Evolutionary conservation across 2,329 filamentous ascomycete species (phyloP), one percentile per base, ranked within the genome.

Genomic region (Pestalotiopsis fici): DNA sequence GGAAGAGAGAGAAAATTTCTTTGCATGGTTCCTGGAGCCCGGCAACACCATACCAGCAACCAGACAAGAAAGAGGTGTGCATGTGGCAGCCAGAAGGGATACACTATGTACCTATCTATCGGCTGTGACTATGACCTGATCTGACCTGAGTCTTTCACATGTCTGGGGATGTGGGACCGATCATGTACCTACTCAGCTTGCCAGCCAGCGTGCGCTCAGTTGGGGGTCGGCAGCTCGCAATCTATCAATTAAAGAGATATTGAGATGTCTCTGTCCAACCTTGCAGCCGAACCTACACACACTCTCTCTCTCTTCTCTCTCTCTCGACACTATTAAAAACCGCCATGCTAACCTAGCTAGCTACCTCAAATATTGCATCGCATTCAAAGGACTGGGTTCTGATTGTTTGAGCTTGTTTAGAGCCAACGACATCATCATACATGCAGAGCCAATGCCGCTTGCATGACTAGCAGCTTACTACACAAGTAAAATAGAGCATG

Each of bases 371-470:
- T 25, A 15, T 57, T 5, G 21, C 55, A 31, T 57, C 27, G 23
- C 23, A 27, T 9, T 27, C 55, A 11, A 57, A 35, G 31, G 55
- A 57, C 55, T 31, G 23, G 55, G 3, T 31, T 27, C n/a, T 57
- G 55, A 57, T 27, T 57, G 27, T 57, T 57, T 28, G 23, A 61
- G 31, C 31, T 23, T 39, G 21, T 18, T 25, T 39, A 43, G 59
- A 11, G 15, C 21, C 5, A 11, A 21, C 59, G 12, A 27, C 62
- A 64, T 64, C 62, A 64, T 64, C 62, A 31, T 39, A 64, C 62
- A 64, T 64, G 62, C 50, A 23, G 31, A 6, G 11, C n/a, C 28
- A 15, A 28, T 15, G 60, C 60, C 25, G 43, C 15, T 18, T 35
- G 31, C 31, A 35, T 6, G 31, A 35, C 31, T 35, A 35, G 31